phyloP scores from a whole-genome alignment of 2,329 filamentous ascomycete genomes.

The Cladosporium sp. region DNA sequence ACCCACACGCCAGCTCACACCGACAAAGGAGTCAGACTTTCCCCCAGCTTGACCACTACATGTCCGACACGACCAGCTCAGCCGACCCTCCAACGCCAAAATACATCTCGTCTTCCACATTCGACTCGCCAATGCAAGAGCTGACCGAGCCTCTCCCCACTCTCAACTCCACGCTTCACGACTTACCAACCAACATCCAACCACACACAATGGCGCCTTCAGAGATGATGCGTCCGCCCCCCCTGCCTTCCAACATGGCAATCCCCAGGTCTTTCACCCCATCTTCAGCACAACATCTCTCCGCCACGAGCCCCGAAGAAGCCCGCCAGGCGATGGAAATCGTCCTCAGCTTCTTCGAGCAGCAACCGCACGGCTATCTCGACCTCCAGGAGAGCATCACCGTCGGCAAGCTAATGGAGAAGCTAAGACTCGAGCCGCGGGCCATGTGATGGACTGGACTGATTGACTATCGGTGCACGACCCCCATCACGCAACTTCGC shows the following conservation, averaged over 20 bases:
- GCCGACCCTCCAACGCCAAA: conserved; percentile 60
- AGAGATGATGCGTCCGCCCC: conserved; percentile 50
- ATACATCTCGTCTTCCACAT: conserved; percentile 45
- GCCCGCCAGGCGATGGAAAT: conserved; percentile 79
- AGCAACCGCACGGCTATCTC: conserved; percentile 66
- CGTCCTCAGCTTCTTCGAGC: conserved; percentile 77
- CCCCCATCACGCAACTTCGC: neutral
- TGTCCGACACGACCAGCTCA: conserved; percentile 46
- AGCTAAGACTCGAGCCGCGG: conserved; percentile 62
- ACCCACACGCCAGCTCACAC: conserved; percentile 54
- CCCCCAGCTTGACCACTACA: conserved; percentile 66
- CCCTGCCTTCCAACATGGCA: conserved; percentile 38
- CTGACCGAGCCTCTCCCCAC: conserved; percentile 37
- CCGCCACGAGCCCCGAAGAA: conserved; percentile 80
- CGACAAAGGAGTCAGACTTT: conserved; percentile 87
- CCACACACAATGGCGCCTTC: conserved; percentile 32
- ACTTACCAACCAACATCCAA: conserved; percentile 29
- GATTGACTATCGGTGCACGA: neutral
- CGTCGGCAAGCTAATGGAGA: conserved; percentile 81
- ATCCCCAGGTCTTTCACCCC: conserved; percentile 24
- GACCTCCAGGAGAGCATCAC: conserved; percentile 76
- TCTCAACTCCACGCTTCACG: conserved; percentile 45
- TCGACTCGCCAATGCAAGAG: conserved; percentile 39
- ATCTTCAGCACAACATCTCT: conserved; percentile 41
- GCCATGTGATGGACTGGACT: conserved; percentile 3